phyloP scores from a whole-genome alignment of 352 stramenopile genomes.

The Phytophthora palmivora region DNA sequence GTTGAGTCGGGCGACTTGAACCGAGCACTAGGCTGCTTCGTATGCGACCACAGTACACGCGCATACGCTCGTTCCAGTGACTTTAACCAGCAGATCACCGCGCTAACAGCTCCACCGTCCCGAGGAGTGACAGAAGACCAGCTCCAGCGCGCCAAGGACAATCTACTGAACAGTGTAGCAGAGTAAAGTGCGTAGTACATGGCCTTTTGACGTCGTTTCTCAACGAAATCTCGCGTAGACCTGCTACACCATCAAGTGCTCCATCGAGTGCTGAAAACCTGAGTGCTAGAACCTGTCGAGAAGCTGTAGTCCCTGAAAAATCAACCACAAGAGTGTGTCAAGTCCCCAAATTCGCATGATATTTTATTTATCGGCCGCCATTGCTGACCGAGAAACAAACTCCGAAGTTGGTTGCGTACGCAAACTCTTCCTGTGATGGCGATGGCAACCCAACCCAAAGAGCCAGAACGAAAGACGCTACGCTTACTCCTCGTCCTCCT shows the following conservation, averaged over 20 bases:
- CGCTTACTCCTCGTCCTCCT: constrained; percentile 87
- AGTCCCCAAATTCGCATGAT: constrained; percentile 88
- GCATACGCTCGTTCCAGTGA: constrained; percentile 54
- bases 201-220: constrained; percentile 1
- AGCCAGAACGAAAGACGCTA: constrained; percentile 24
- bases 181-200: constrained; percentile 10
- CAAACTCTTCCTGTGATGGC: background rate
- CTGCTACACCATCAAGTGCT: too few relatives aligned
- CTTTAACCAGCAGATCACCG: constrained; percentile 50
- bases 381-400: constrained; percentile 44
- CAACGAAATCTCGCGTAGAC: background rate
- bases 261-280: too few relatives aligned
- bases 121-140: constrained; percentile 75
- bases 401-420: constrained; percentile 18
- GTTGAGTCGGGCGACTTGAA: constrained; percentile 55
- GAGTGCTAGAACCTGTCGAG: background rate
- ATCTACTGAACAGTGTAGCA: constrained; percentile 30
- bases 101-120: constrained; percentile 37
- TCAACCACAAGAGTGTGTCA: constrained; percentile 27
- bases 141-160: constrained; percentile 80
- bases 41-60: constrained; percentile 82
- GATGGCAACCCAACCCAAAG: constrained; percentile 17
- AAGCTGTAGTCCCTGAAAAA: constrained; percentile 1
- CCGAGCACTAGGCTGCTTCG: constrained; percentile 74
- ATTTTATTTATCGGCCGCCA: constrained; percentile 72